Conservation (phyloP, 371 early-diverging fungal genomes). For the Haplosporangium sp. region DNA sequence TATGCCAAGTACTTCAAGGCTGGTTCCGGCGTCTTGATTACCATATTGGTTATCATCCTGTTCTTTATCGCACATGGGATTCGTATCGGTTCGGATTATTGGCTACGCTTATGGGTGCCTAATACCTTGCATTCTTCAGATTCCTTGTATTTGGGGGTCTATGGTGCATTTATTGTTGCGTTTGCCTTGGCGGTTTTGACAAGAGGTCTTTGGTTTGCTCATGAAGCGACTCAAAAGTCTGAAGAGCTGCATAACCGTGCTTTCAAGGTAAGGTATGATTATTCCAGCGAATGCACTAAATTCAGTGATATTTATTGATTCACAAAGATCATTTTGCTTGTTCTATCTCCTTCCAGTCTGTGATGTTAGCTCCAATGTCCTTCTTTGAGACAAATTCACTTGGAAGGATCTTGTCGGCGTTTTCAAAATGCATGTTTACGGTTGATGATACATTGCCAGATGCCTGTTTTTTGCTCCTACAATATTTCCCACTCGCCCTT, state of each 20-base stretch:
- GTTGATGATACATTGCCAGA: conserved; percentile 66
- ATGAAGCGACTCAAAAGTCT: conserved; percentile 55
- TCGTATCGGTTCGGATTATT: conserved; percentile 55
- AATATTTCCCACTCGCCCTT: conserved; percentile 58
- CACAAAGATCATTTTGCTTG: neutral
- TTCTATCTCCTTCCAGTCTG: conserved; percentile 36
- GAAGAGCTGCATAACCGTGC: conserved; percentile 58
- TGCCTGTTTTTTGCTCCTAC: conserved; percentile 43
- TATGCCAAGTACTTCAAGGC: conserved; percentile 33
- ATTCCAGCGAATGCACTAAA: no score
- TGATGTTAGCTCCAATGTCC: conserved; percentile 70
- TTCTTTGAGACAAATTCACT: conserved; percentile 89
- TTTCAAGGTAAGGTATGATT: conserved; percentile 16
- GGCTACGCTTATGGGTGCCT: conserved; percentile 66
- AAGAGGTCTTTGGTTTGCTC: conserved; percentile 58
- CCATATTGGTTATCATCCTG: conserved; percentile 21
- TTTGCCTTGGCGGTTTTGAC: conserved; percentile 58
- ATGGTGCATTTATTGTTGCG: conserved; percentile 58
- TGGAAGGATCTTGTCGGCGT: conserved; percentile 79
- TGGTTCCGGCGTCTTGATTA: conserved; percentile 27
- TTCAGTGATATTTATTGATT: neutral
- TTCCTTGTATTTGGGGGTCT: conserved; percentile 63
- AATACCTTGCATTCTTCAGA: conserved; percentile 52
- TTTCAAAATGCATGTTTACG: conserved; percentile 64
- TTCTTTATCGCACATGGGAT: conserved; percentile 43